Evolutionary conservation across 139 green algal species (phyloP), one percentile per base, ranked within the genome.

Genomic region (Chlorella sp.): DNA sequence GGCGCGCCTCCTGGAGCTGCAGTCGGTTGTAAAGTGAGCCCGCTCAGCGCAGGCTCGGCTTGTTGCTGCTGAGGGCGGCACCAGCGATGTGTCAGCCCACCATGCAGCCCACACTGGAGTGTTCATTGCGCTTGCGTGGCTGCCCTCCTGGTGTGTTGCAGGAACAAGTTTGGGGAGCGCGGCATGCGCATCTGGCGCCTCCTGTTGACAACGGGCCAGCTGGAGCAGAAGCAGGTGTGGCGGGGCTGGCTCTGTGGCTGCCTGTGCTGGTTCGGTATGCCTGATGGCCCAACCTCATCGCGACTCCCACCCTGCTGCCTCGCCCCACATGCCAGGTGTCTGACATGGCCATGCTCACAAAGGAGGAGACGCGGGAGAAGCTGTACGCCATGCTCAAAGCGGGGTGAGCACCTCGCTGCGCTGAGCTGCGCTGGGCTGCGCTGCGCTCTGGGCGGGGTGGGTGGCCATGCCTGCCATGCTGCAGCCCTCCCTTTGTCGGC

Each of bases 181-280:
- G 96, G 88, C 13, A 84, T 95, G 86, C 93, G 96, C 19, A 87
- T 98, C 24, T 98, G 95, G 84, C 85, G 93, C 2, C 84, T 96
- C 82, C 88, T 98, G 76, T 68, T 92, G 26, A 7, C 89, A 14
- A 73, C 80, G 8, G 87, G 89, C 0, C 90, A 97, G 88, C 80
- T 98, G 90, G 96, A 98, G 91, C 95, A 98, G 87, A 98, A 98
- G 86, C 90, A 95, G 89, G 67, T 73, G 34, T 11, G 67, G 1
- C 13, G 16, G 9, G 14, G 2, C 51, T 60, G 34, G 16, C 67
- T 70, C n/a, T n/a, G n/a, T n/a, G 64, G 32, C 64, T 38, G 6
- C 1, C 26, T 41, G 26, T 13, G 32, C n/a, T 70, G 34, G 32
- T 34, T 17, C 34, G 64, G 4, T n/a, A 36, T 36, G 30, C 30